Evolutionary conservation across 2,329 filamentous ascomycete species (phyloP), one percentile per base, ranked within the genome.

Genomic region (Colletotrichum magnum): DNA sequence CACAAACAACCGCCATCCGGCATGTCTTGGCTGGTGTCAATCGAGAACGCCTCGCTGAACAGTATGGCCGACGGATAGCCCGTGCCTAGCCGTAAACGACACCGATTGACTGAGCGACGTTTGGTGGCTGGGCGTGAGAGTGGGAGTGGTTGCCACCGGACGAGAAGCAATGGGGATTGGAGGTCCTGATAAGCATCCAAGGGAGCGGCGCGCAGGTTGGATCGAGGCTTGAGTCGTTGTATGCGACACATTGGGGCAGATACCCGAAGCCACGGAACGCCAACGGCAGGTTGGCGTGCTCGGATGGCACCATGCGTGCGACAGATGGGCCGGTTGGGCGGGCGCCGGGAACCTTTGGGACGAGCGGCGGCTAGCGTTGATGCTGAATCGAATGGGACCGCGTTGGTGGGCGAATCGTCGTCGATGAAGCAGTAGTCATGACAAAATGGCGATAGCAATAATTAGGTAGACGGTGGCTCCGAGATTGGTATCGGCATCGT

Each of bases 221-320:
- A 41, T 43, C 28, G 26, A 56, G 36, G 61, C 41, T 54, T 26
- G n/a, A 66, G 56, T 57, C 32, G 32, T 36, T 10, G 32, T 36
- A 10, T 36, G 32, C 32, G 62, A 69, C 66, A 66, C n/a, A 66
- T 66, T 52, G 51, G 66, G 66, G 51, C 62, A 69, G 62, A 66
- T 60, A 61, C 51, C 66, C 66, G 66, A 66, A 66, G 66, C 66
- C 62, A 69, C 50, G 32, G 36, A 51, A 51, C 62, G 56, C 48
- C 51, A 43, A 32, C 52, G 53, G 50, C 28, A 26, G 32, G 54
- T 32, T 57, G 58, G 39, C 51, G 51, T 67, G 43, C 64, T 48
- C 41, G 39, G 41, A 59, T 69, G 61, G 50, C 48, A 57, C 43
- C 54, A 51, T 28, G 36, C 12, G 56, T 48, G 48, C 32, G n/a